Evolutionary conservation across 805 yeast genomes (phyloP), one percentile per base, ranked within the genome.

Genomic region (Pichia gijzeniarum): DNA sequence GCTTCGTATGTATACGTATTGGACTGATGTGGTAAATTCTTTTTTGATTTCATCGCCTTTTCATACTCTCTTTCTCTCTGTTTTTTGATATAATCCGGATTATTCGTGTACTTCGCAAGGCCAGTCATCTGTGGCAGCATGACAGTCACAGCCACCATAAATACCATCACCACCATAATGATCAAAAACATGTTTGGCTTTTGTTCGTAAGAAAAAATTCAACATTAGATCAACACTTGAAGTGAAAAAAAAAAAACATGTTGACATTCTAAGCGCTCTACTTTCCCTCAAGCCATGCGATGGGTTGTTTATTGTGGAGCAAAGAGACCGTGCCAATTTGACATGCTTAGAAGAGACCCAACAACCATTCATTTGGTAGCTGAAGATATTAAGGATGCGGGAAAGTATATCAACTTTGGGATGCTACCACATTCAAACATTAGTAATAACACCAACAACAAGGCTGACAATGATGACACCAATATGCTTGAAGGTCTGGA

Each of bases 331-430:
- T 9, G 8, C 8, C 33, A 12, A 9, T 7, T n/a, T 30, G 13
- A 6, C 8, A 30, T 84, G 91, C 65, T 84, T 36, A 72, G 90
- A 64, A 70, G 89, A 60, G 82, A 79, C 16, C 84, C 90, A 5
- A 83, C 91, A 0, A 71, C 79, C 2, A 77, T 84, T 44, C 73
- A 73, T 47, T 69, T 84, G 39, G 75, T 81, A 0, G 84, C 85
- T 0, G 88, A 82, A 51, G 93, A 84, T 53, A 73, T 84, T 17
- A 62, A 60, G 45, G 69, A 64, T 41, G 57, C 56, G 40, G 58
- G 57, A 51, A 51, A 60, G 18, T 62, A 22, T 2, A 14, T 25
- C 4, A 20, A 43, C 25, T 36, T 22, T 33, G 59, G 32, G 58
- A 19, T 30, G 7, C 14, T 30, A 16, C 28, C 28, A 27, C 19